Conservation (phyloP, 202 grass and related monocot species). For the Brachypodium distachyon region DNA sequence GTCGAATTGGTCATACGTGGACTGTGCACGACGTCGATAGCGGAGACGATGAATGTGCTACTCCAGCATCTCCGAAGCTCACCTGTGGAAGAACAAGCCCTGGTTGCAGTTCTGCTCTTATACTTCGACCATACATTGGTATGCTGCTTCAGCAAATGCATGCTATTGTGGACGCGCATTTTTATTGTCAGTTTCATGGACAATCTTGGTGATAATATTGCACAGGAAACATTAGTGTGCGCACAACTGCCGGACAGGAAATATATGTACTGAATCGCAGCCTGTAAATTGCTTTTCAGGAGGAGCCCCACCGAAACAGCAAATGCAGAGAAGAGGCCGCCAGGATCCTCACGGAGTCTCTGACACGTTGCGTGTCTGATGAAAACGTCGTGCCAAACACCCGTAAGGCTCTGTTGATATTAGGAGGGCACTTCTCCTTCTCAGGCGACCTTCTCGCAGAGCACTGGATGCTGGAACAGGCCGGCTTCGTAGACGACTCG, state of each 20-base stretch:
- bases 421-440: slow-evolving; percentile 46
- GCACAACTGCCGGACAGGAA: too few species aligned
- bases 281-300: not conserved
- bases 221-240: too few species aligned
- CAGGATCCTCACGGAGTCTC: slow-evolving; percentile 20
- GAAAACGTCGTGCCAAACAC: slow-evolving; percentile 12
- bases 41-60: slow-evolving; percentile 29
- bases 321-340: slow-evolving; percentile 29
- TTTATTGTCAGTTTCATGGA: not conserved
- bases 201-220: too few species aligned
- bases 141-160: not conserved
- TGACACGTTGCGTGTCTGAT: slow-evolving; percentile 31
- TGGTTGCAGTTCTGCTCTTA: slow-evolving; percentile 35
- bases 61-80: slow-evolving; percentile 30
- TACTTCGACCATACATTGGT: slow-evolving; percentile 36
- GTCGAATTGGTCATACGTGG: slow-evolving; percentile 20
- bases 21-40: not conserved
- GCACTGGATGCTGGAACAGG: slow-evolving; percentile 33
- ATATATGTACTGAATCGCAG: not conserved
- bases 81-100: slow-evolving; percentile 23
- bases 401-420: slow-evolving; percentile 37
- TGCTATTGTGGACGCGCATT: not conserved
- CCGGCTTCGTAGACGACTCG: slow-evolving; percentile 19
- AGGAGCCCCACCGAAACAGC: not conserved
- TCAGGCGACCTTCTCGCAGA: slow-evolving; percentile 32